phyloP scores from a whole-genome alignment of 768 basidiomycete genomes.

The Tricholoma saponaceum region DNA sequence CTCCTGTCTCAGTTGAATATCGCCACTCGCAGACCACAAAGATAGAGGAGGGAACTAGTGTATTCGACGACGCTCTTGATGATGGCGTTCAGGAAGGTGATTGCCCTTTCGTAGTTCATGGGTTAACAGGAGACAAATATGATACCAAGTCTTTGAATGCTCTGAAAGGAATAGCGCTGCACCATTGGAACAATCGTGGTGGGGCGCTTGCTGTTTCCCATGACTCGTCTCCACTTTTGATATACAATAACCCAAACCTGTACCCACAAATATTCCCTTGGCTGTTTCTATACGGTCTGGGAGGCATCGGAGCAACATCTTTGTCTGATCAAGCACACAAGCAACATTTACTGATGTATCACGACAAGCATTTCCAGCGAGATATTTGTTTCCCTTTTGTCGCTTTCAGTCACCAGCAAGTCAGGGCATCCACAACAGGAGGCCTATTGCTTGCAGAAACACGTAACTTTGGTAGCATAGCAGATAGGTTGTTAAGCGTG shows the following conservation, averaged over 20 bases:
- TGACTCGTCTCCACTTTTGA: neutral
- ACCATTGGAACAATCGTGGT: no score
- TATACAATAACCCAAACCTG: conserved; percentile 28
- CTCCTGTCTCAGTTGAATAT: conserved; percentile 22
- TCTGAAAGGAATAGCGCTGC: no score
- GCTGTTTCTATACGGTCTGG: conserved; percentile 37
- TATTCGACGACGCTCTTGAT: no score
- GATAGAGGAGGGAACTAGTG: neutral
- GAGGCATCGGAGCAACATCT: conserved; percentile 14
- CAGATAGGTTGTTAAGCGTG: conserved; percentile 15
- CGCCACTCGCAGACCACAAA: conserved; percentile 14
- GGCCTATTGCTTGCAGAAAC: conserved; percentile 25
- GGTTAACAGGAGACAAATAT: no score
- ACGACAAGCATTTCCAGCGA: conserved; percentile 34
- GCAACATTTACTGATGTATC: conserved; percentile 26
- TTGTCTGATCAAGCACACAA: conserved; percentile 20
- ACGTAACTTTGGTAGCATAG: conserved; percentile 20
- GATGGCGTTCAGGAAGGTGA: no score
- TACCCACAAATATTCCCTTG: conserved; percentile 40
- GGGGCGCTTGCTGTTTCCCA: no score
- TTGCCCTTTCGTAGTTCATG: no score
- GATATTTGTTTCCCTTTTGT: conserved; percentile 34
- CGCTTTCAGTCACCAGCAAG: conserved; percentile 36
- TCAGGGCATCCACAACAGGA: conserved; percentile 21
- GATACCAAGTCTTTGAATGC: no score